Conservation (phyloP, 2,329 filamentous ascomycete genomes). For the Fusarium sp. region DNA sequence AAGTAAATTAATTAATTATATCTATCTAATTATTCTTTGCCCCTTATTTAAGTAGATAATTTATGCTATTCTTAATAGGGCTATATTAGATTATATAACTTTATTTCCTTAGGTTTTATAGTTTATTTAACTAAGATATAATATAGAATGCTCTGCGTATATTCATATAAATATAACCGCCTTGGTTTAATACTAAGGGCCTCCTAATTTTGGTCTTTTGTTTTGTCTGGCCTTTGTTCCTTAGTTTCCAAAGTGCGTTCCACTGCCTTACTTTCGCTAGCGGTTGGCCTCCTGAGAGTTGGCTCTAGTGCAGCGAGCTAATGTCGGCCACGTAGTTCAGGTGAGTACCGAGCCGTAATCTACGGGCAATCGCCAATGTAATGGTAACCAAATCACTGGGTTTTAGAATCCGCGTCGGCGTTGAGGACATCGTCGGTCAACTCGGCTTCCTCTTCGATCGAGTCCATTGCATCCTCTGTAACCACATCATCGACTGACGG, state of each 20-base stretch:
- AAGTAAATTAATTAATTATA: no score
- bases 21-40: no score
- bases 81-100: no score
- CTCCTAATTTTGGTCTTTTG: no score
- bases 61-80: no score
- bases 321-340: not conserved
- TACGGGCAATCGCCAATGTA: not conserved
- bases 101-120: no score
- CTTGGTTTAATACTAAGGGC: no score
- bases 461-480: not conserved
- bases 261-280: not conserved
- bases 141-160: no score
- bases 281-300: not conserved
- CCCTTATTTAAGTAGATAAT: no score
- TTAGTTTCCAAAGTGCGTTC: not conserved
- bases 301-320: not conserved
- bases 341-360: not conserved
- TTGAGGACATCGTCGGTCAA: not conserved
- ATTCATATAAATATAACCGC: no score
- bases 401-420: not conserved
- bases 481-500: not conserved
- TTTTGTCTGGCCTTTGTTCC: not conserved
- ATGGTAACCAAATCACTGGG: not conserved
- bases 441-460: no score
- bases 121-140: no score